phyloP scores from a whole-genome alignment of 305 asterid species.

The Caryopteris hybrid region DNA sequence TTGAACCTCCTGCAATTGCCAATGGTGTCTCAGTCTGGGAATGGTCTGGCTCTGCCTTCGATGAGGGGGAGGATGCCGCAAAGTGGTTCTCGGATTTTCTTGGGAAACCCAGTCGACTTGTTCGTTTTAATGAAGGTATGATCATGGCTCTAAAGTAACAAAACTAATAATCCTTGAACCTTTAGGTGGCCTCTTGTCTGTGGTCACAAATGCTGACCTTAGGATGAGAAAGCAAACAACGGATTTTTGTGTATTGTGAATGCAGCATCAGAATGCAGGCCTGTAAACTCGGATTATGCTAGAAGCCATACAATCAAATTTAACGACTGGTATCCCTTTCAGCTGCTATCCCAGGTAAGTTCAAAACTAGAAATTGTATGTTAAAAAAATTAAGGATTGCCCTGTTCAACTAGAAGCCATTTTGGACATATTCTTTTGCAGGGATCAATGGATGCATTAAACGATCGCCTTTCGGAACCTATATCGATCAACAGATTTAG shows the following conservation, averaged over 20 bases:
- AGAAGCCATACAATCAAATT: constrained; percentile 22
- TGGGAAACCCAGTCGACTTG: constrained; percentile 46
- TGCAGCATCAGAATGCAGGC: constrained; percentile 34
- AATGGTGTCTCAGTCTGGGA: constrained; percentile 48
- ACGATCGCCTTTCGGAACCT: constrained; percentile 32
- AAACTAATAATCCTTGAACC: no score
- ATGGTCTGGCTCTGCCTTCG: constrained; percentile 63
- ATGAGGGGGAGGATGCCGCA: constrained; percentile 58
- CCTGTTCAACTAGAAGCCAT: neutral
- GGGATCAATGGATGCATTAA: constrained; percentile 37
- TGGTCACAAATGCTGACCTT: no score
- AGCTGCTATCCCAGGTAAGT: constrained; percentile 35
- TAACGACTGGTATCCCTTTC: constrained; percentile 34
- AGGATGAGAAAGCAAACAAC: neutral
- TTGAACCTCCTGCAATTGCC: constrained; percentile 31
- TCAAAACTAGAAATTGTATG: neutral
- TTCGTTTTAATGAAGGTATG: constrained; percentile 50
- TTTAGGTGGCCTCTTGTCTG: no score
- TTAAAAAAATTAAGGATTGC: neutral
- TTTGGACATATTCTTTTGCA: constrained; percentile 1
- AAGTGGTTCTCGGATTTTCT: constrained; percentile 46
- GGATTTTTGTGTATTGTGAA: neutral
- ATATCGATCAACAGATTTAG: constrained; percentile 35
- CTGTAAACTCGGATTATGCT: constrained; percentile 26
- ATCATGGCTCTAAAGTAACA: no score